Conservation (phyloP, 108 stramenopile genomes). For the Nannochloropsis salina region DNA sequence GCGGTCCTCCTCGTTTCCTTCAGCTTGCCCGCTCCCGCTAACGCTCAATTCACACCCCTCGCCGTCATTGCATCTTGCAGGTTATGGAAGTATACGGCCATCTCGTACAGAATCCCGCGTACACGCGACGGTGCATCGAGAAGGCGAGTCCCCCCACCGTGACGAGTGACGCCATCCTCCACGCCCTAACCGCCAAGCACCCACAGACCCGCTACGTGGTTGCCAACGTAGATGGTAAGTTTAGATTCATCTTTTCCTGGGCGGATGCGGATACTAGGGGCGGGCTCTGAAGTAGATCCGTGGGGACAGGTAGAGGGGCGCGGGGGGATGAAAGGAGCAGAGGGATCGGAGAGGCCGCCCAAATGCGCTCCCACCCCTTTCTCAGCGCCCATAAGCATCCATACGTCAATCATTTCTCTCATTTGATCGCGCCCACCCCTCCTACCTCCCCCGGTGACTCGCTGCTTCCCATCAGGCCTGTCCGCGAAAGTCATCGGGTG, state of each 20-base stretch:
- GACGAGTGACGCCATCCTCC: constrained; percentile 12
- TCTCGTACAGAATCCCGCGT: neutral
- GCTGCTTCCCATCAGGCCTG: neutral
- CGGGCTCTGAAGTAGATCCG: neutral
- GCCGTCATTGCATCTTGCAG: neutral
- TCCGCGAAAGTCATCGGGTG: neutral
- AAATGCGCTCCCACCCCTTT: neutral
- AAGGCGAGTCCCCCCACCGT: constrained; percentile 23
- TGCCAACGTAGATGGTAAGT: constrained; percentile 21
- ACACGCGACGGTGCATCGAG: neutral
- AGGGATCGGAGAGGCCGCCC: neutral
- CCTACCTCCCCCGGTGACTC: neutral
- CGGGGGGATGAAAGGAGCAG: neutral
- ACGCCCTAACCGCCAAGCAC: neutral
- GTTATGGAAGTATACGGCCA: neutral
- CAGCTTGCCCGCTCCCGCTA: neutral
- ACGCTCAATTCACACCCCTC: neutral
- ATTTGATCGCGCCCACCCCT: neutral
- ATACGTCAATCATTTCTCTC: neutral
- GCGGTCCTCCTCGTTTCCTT: neutral
- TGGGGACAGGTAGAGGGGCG: neutral
- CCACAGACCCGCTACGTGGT: constrained; percentile 26
- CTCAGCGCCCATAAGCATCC: neutral
- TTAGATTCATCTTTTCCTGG: neutral
- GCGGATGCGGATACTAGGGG: neutral